Base-by-base conservation (phyloP, 2,329 filamentous ascomycete species). In the Drechslera avenae region DNA sequence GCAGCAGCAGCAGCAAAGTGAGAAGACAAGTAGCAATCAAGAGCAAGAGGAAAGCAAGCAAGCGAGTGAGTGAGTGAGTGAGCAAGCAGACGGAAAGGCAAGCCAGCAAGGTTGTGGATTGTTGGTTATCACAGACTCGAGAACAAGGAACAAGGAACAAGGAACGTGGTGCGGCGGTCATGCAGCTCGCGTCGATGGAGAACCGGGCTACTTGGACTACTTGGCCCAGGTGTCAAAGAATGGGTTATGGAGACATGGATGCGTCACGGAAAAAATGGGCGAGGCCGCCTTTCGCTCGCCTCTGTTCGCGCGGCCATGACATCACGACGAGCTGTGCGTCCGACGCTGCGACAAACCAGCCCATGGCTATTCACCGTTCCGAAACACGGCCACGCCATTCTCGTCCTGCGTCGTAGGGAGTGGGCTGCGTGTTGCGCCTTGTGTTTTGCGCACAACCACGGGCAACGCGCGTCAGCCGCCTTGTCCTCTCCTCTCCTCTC, bases 281-380 rank as follows among this genome's bases (percentile, higher is more conserved):
- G 19, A 40, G 26, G 44, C 35, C 44, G 35, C 23, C 31, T 33
- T 14, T 33, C 31, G 31, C 31, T 13, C 33, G 33, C 33, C 33
- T 35, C n/a, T 14, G 21, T 23, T 23, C 9, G 21, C 9, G 21
- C 31, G 8, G 19, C 26, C 47, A 50, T 46, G 48, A 50, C 48
- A 50, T 50, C 42, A 50, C 48, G 41, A 50, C 40, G 14, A 17
- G 47, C 47, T 28, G n/a, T 32, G 18, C 43, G 14, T 16, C 43
- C 33, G 34, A 32, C 26, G 43, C 28, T 23, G 35, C 28, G 34
- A 50, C 47, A 43, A n/a, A 23, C 21, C 21, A 23, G 21, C 6
- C 21, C 21, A 23, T 23, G n/a, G n/a, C n/a, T 23, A 23, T 7
- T 23, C 21, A n/a, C n/a, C n/a, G n/a, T 40, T 28, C 43, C 21